Evolutionary conservation across 192 early-diverging fungal species (phyloP).

Genomic region (Coemansia sp.): DNA sequence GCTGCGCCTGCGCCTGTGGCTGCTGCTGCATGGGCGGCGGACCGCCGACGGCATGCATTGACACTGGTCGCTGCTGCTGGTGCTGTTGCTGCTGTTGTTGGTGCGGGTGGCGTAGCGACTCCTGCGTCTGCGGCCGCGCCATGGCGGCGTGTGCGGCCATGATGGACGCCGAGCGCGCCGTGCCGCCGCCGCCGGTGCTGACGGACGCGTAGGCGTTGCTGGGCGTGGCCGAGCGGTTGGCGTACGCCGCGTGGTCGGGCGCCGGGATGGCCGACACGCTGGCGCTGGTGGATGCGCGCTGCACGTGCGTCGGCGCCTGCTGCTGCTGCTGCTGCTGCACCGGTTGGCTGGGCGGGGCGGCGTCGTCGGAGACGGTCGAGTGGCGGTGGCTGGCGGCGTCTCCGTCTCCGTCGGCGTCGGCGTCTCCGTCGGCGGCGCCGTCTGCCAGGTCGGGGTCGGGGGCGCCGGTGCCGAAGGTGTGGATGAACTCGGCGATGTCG

Average conservation of each 20-base stretch:
- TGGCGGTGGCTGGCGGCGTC: neutral
- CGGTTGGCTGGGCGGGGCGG: neutral
- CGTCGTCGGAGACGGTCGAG: neutral
- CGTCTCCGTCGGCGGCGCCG: neutral
- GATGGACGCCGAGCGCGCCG: slow-evolving; percentile 27
- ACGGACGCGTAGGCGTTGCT: slow-evolving; percentile 15
- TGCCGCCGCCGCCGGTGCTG: slow-evolving; percentile 18
- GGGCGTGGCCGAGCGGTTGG: slow-evolving; percentile 7
- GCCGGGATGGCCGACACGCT: slow-evolving; percentile 15
- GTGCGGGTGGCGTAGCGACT: slow-evolving; percentile 10
- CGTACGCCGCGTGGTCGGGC: slow-evolving; percentile 8
- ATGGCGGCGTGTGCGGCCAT: slow-evolving; percentile 3
- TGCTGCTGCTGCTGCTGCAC: neutral
- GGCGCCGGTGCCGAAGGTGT: slow-evolving; percentile 59
- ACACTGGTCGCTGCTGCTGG: slow-evolving; percentile 25
- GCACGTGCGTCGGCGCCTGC: no score
- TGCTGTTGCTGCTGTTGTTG: slow-evolving; percentile 19
- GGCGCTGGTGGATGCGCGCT: no score
- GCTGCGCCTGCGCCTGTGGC: slow-evolving; percentile 9
- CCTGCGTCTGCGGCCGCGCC: slow-evolving; percentile 29
- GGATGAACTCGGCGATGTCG: slow-evolving; percentile 65
- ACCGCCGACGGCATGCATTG: slow-evolving; percentile 23
- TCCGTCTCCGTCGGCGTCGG: neutral
- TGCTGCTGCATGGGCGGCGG: neutral
- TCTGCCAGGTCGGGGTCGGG: slow-evolving; percentile 32